phyloP scores from a whole-genome alignment of 441 rosid species.

The Bruguiera hainesii region DNA sequence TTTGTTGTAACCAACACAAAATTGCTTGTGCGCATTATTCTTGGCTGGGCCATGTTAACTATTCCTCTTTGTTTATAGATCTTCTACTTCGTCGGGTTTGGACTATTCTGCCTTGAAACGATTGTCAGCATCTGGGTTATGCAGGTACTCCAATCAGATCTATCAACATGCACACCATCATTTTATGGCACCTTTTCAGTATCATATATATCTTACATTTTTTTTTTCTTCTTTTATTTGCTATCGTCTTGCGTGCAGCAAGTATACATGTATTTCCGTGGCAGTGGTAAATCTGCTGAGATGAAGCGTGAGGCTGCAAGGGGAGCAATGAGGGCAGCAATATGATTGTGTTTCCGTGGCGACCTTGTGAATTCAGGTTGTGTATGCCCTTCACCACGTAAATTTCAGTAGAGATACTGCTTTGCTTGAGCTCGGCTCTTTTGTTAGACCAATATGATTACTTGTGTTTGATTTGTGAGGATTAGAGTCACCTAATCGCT shows the following conservation, averaged over 20 bases:
- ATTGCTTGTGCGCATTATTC: not conserved
- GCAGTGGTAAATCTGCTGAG: slow-evolving; percentile 84
- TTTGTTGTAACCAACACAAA: not conserved
- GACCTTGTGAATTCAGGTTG: slow-evolving; percentile 20
- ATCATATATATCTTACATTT: not conserved
- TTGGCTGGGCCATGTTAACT: not conserved
- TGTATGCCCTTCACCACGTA: slow-evolving; percentile 19
- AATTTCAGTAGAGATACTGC: not conserved
- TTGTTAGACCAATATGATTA: slow-evolving; percentile 5
- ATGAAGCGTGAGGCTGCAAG: slow-evolving; percentile 64
- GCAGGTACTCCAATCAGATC: slow-evolving; percentile 45
- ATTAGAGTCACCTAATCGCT: too few relatives aligned
- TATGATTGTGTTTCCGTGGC: slow-evolving; percentile 27
- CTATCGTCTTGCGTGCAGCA: slow-evolving; percentile 45
- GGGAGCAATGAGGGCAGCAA: slow-evolving; percentile 72
- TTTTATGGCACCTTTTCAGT: not conserved
- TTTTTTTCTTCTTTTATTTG: not conserved
- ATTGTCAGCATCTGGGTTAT: slow-evolving; percentile 87
- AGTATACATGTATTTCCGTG: slow-evolving; percentile 94
- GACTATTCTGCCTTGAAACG: slow-evolving; percentile 67
- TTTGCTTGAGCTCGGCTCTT: slow-evolving; percentile 12
- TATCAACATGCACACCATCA: not conserved
- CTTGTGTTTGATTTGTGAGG: not conserved
- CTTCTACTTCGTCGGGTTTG: slow-evolving; percentile 89
- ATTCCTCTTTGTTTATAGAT: slow-evolving; percentile 40